Evolutionary conservation across 305 asterid species (phyloP), one percentile per base, ranked within the genome.

Genomic region (Solanum hybrid): DNA sequence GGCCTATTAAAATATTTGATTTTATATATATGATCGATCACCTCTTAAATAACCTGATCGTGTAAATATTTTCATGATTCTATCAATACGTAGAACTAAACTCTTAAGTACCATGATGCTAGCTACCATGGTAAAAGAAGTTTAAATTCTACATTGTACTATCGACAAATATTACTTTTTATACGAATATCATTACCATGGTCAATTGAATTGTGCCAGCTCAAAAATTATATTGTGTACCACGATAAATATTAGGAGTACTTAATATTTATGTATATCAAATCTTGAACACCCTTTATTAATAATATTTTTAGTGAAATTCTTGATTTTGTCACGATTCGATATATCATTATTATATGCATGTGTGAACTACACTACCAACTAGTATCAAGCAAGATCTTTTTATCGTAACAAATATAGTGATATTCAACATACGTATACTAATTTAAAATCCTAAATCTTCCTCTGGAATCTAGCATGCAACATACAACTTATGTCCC

Each of bases 291-390:
- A 10, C 2, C 0, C 2, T 42, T 82, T 11, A 4, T 15, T 27
- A 36, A 36, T 0, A 36, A 2, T 36, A 78, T 3, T 13, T 0
- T 78, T 36, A 29, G 4, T 15, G 2, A 27, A 45, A 82, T 45
- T 82, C 2, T 0, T 27, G 2, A 2, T 10, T 8, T 9, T 17
- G 6, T 3, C 19, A 17, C 0, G 4, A 0, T 4, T 17, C 10
- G 10, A 27, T 42, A 29, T 31, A 17, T 51, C 2, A 3, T 22
- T 32, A 85, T 22, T 40, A 84, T 7, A 42, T 29, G 38, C 72
- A 82, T 45, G 38, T 8, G 29, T 45, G 72, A 42, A 82, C 38
- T 31, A 45, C 10, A n/a, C 14, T 29, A 82, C 72, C 38, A 29
- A 15, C 72, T 42, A 17, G 82, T 32, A 29, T 45, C 38, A 29